Evolutionary conservation across 1,284 basidiomycete species (phyloP).

Genomic region (Exobasidium rhododendri): DNA sequence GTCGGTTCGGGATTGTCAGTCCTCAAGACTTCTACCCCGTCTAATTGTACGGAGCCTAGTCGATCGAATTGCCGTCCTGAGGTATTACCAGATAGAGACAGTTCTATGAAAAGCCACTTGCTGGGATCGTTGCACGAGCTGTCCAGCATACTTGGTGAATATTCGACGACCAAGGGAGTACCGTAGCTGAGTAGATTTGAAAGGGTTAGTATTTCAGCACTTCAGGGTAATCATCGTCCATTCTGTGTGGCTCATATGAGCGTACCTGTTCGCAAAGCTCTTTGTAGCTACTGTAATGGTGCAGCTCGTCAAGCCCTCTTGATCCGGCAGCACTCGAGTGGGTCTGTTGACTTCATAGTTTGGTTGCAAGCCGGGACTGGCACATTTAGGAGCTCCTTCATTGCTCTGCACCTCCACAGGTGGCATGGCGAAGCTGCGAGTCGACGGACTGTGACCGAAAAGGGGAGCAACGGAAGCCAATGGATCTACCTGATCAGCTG

Average conservation of each 20-base stretch:
- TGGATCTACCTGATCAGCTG: background rate
- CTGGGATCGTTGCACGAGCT: conserved; percentile 22
- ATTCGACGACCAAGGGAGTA: conserved; percentile 23
- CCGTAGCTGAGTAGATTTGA: conserved; percentile 20
- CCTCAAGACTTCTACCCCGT: conserved; percentile 35
- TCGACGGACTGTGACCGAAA: background rate
- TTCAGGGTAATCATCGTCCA: background rate
- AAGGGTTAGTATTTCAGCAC: too few species aligned
- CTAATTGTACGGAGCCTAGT: conserved; percentile 19
- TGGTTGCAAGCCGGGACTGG: too few species aligned
- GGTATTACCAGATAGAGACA: conserved; percentile 24
- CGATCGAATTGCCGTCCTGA: conserved; percentile 38
- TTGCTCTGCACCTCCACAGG: too few species aligned
- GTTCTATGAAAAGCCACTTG: conserved; percentile 27
- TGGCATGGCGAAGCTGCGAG: background rate
- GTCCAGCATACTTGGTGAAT: conserved; percentile 17
- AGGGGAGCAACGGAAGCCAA: background rate
- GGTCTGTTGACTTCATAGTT: conserved; percentile 7
- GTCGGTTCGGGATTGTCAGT: conserved; percentile 41
- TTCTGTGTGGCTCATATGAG: background rate
- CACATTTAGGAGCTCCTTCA: too few species aligned
- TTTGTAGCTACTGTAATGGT: conserved; percentile 25
- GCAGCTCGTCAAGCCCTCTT: background rate
- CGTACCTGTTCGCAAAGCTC: conserved; percentile 26
- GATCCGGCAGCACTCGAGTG: background rate